Evolutionary conservation across 176 grass and related monocot genomes (phyloP).

Genomic region (Aegilops bicornis): DNA sequence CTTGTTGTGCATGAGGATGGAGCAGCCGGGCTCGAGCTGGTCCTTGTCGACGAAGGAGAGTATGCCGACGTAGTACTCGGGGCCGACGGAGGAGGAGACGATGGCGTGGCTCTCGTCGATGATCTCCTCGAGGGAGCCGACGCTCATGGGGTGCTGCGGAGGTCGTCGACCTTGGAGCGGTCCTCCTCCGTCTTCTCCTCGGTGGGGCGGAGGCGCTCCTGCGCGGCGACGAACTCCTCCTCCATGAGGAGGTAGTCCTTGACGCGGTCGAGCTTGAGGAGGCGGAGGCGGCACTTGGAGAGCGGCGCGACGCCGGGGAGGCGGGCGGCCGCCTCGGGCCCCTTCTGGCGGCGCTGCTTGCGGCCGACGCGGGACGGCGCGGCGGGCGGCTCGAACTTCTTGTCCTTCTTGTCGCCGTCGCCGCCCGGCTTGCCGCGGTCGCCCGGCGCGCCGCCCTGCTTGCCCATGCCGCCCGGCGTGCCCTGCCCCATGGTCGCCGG

Average conservation of each 20-base stretch:
- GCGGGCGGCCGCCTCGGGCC: constrained; percentile 72
- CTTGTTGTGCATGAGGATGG: constrained; percentile 96
- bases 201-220: constrained; percentile 78
- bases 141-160: constrained; percentile 83
- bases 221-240: constrained; percentile 84
- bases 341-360: constrained; percentile 82
- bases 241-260: constrained; percentile 95
- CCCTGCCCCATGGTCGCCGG: constrained; percentile 68
- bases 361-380: constrained; percentile 80
- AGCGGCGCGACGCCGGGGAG: constrained; percentile 74
- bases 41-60: constrained; percentile 90
- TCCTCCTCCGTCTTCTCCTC: constrained; percentile 92
- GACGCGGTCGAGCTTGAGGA: constrained; percentile 89
- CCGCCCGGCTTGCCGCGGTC: constrained; percentile 53
- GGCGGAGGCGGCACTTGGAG: constrained; percentile 83
- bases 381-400: constrained; percentile 75
- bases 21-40: constrained; percentile 84
- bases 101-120: constrained; percentile 91
- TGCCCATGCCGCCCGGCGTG: constrained; percentile 52
- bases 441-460: constrained; percentile 56
- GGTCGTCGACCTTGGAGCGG: constrained; percentile 85
- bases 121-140: constrained; percentile 86
- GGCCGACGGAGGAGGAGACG: constrained; percentile 77
- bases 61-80: constrained; percentile 87
- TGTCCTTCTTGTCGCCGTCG: constrained; percentile 70